These are phyloP conservation scores for Oryza nivara DNA, from an alignment of 176 grass and related monocot genomes.

Conservation along the genomic window DNA sequence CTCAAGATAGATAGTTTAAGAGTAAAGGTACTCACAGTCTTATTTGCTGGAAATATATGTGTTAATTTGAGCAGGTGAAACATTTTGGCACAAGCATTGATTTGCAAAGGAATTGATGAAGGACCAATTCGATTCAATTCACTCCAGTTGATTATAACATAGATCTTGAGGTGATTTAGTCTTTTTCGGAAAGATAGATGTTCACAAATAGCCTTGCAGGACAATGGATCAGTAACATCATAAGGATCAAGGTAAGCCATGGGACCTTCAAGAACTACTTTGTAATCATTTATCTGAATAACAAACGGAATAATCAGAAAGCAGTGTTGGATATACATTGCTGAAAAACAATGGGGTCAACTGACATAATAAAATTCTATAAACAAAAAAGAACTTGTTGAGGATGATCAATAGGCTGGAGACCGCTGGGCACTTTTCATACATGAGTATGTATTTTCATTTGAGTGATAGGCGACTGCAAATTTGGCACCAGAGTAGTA, in stretches of 20 bases:
- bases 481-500: not conserved
- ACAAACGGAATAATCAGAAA: constrained; percentile 35
- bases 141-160: constrained; percentile 66
- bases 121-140: constrained; percentile 48
- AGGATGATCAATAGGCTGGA: constrained; percentile 2
- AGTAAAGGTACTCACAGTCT: constrained; percentile 50
- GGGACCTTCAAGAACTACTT: constrained; percentile 81
- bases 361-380: not conserved
- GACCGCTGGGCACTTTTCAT: not conserved
- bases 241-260: constrained; percentile 54
- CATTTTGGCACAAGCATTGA: constrained; percentile 36
- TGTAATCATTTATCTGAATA: constrained; percentile 69
- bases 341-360: not conserved
- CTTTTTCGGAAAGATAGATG: constrained; percentile 50
- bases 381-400: constrained; percentile 10
- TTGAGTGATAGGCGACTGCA: not conserved
- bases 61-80: constrained; percentile 77
- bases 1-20: not conserved
- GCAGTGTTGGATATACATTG: not conserved
- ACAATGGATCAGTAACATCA: constrained; percentile 59
- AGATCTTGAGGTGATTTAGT: constrained; percentile 57
- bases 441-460: not conserved
- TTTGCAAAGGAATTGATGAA: constrained; percentile 52
- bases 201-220: constrained; percentile 71
- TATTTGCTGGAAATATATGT: constrained; percentile 74